These are phyloP conservation scores for Sporothrix pallida DNA, from an alignment of 2,329 filamentous ascomycete species.

Conservation along the genomic window DNA sequence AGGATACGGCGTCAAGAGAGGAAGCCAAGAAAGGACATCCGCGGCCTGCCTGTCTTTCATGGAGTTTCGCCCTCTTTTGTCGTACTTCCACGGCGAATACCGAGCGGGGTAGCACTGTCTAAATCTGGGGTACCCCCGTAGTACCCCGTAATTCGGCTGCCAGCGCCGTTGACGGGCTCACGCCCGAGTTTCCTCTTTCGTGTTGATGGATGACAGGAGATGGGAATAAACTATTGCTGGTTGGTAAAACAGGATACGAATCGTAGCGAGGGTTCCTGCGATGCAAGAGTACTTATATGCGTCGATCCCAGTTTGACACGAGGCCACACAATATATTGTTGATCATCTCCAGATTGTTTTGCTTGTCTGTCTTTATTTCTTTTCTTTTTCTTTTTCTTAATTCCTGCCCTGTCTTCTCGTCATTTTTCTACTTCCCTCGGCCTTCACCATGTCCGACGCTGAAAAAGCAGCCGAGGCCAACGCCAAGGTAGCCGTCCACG, in stretches of 20 bases:
- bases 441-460: slow-evolving; percentile 37
- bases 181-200: not conserved
- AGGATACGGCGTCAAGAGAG: no score
- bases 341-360: not conserved
- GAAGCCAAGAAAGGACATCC: no score
- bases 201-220: not conserved
- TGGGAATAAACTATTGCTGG: no score
- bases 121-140: not conserved
- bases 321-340: no score
- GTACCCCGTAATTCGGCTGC: not conserved
- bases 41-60: no score
- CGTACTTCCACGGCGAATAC: not conserved
- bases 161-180: not conserved
- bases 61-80: no score
- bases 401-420: no score
- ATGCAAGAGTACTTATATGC: not conserved
- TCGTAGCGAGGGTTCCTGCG: no score
- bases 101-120: not conserved
- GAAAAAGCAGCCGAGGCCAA: slow-evolving; percentile 56
- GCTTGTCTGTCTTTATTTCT: not conserved
- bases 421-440: no score
- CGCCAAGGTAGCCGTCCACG: slow-evolving; percentile 53
- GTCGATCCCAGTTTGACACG: not conserved
- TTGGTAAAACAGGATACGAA: no score
- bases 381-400: not conserved